These are phyloP conservation scores for Raphanus raphanistrum DNA, from an alignment of 345 rosid genomes.

Conservation along the genomic window DNA sequence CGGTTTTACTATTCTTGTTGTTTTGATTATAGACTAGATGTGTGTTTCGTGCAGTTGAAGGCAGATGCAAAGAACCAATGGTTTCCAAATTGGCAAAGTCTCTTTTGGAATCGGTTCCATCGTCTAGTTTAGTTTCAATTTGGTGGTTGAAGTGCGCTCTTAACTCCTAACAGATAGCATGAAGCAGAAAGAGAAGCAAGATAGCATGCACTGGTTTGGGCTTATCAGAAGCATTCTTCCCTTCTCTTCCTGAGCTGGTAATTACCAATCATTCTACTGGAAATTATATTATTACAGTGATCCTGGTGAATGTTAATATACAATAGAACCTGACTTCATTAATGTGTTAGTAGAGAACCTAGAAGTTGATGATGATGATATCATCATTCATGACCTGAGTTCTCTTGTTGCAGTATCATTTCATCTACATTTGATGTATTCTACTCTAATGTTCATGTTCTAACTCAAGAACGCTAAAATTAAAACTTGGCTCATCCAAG, in stretches of 20 bases:
- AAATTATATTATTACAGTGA: no score
- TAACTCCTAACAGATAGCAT: slow-evolving; percentile 22
- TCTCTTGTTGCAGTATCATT: not conserved
- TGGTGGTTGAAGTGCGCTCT: slow-evolving; percentile 22
- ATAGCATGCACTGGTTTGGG: no score
- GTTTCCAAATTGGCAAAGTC: slow-evolving; percentile 92
- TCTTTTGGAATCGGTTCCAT: slow-evolving; percentile 67
- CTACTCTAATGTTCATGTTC: no score
- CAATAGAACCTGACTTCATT: no score
- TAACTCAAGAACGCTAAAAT: no score
- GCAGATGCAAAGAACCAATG: slow-evolving; percentile 62
- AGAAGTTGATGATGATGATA: not conserved
- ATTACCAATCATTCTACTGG: no score
- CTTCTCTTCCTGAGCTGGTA: no score
- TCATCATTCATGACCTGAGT: no score
- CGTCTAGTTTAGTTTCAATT: not conserved
- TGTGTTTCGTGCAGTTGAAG: slow-evolving; percentile 81
- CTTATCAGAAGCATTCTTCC: no score
- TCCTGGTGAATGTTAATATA: no score
- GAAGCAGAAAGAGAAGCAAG: slow-evolving; percentile 44
- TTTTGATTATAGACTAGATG: slow-evolving; percentile 65
- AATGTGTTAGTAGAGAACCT: no score
- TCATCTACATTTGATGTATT: not conserved
- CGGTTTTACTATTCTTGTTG: slow-evolving; percentile 33
- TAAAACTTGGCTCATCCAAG: not conserved